Evolutionary conservation across 2,329 filamentous ascomycete genomes (phyloP), one percentile per base, ranked within the genome.

Genomic region (Scytalidium sp.): DNA sequence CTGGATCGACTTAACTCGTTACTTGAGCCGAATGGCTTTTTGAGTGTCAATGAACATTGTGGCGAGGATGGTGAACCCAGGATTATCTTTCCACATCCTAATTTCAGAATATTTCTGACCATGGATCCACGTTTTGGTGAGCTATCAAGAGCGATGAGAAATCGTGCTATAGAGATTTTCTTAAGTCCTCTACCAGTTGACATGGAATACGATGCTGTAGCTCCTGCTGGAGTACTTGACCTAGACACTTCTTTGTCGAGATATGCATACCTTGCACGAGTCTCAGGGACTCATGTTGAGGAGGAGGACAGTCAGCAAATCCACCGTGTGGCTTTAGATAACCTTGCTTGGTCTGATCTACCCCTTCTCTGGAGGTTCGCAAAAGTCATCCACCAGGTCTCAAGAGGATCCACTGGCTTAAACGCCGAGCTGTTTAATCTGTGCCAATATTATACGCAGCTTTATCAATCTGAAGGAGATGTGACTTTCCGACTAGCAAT

Each of bases 21-120:
- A 8, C 85, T 97, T 7, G 94, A 99, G 65, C 92, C 91, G 0
- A 86, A 92, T 61, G 94, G 94, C 1, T 85, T 84, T 54, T 74
- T 99, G 19, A 90, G 89, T 60, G 87, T 99, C 65, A 97, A 97
- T 61, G 94, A 99, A 66, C 92, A 97, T 65, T 90, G 89, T 50
- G 88, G 84, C 11, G 80, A 84, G 9, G 84, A 93, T 62, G 93
- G 93, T 25, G 84, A 89, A 60, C 87, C 92, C 10, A 83, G 89
- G 50, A 72, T 95, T 29, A 81, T 99, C 45, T 81, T 71, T 49
- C 92, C 94, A 13, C 92, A 97, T 70, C 79, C 87, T 0, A 81
- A 90, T 53, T 99, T 99, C 69, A 81, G 93, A 50, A 84, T 99
- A 19, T 97, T 99, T 69, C 74, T 99, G 65, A 97, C 93, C 0